These are phyloP conservation scores for Polymyxa betae DNA, from an alignment of 208 protist genomes.

Conservation along the genomic window DNA sequence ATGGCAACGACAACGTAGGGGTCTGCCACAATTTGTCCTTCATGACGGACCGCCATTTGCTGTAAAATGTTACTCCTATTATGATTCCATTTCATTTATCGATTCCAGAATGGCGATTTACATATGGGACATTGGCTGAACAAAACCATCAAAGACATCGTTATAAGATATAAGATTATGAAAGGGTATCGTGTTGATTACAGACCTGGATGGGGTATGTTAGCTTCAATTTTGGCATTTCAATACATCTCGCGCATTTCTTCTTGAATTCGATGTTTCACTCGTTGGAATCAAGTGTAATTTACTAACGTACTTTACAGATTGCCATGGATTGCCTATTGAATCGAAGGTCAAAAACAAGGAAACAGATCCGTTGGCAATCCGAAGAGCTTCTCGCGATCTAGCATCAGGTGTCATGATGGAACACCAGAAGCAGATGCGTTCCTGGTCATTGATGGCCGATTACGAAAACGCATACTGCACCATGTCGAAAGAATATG, in stretches of 20 bases:
- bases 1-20: neutral
- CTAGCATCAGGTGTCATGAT: neutral
- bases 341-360: slow-evolving; percentile 72
- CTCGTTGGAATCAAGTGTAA: neutral
- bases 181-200: slow-evolving; percentile 68
- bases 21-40: neutral
- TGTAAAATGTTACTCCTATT: neutral
- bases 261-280: too few relatives aligned
- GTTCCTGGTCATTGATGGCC: neutral
- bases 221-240: too few relatives aligned
- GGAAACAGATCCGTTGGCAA: neutral
- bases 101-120: slow-evolving; percentile 71
- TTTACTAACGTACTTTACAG: slow-evolving; percentile 51
- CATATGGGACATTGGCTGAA: slow-evolving; percentile 75
- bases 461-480: slow-evolving; percentile 3
- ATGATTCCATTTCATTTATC: neutral
- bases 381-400: neutral
- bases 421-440: neutral
- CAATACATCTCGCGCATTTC: too few relatives aligned
- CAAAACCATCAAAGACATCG: slow-evolving; percentile 78
- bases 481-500: slow-evolving; percentile 24
- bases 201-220: slow-evolving; percentile 72
- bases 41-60: slow-evolving; percentile 40
- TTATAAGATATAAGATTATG: slow-evolving; percentile 74
- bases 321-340: slow-evolving; percentile 83